Base-by-base conservation (phyloP, 805 yeast species). In the Ogataea methanolica region DNA sequence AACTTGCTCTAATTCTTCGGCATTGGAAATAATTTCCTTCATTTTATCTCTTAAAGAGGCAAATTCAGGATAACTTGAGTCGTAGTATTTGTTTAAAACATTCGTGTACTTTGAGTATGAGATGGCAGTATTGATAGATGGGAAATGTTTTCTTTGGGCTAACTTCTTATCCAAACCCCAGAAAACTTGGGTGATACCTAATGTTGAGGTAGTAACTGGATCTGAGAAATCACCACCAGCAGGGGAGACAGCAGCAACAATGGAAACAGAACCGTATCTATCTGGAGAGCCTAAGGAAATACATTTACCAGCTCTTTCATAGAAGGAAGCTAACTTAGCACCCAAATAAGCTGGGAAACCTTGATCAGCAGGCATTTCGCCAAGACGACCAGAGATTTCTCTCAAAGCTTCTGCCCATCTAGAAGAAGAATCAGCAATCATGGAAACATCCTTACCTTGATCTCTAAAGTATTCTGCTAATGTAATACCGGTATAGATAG, bases 181-280 rank as follows among this genome's bases (percentile, higher is more conserved):
- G 76, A 94, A 94, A 45, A 94, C 99, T 76, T 94, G 99, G n/a
- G 99, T 94, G 60, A 94, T 94, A 86, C 97, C 98, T 65, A 94
- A 81, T 34, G 99, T 94, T 7, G 99, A 82, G 19, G 98, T 92
- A 26, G 99, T 94, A 59, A 94, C 99, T 40, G 99, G 99, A 75
- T 94, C 99, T 23, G 98, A 92, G 84, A 94, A 92, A 78, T 94
- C 99, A 84, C 99, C 99, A 83, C 99, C 99, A 47, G 99, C 98
- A 58, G 99, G 99, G 5, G 98, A 94, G 37, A 94, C 99, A 59
- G 99, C 99, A 51, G 99, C 99, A 63, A 94, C 94, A 71, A 94
- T 94, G n/a, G 99, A 94, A 54, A 94, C 99, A 31, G 99, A 92
- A 53, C 99, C 99, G 57, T 80, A 66, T 77, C 99, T 90, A 60